phyloP scores from a whole-genome alignment of 1,284 basidiomycete species.

The Moniliella sp. region DNA sequence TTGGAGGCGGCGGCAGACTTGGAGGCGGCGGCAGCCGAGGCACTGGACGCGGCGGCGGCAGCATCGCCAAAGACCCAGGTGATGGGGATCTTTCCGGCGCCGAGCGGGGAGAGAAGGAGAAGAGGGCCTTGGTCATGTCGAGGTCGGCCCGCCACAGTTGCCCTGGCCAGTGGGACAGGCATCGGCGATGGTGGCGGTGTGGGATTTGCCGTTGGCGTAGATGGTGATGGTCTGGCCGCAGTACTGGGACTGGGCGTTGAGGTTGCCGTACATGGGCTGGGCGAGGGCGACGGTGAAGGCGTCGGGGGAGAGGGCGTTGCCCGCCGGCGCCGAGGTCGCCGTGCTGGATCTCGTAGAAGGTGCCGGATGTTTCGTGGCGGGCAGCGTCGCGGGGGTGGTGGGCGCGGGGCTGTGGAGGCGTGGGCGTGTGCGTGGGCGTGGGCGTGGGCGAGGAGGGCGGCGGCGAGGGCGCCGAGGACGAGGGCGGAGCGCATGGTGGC shows the following conservation, averaged over 20 bases:
- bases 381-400: neutral
- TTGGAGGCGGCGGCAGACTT: no score
- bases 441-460: neutral
- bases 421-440: neutral
- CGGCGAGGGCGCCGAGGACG: neutral
- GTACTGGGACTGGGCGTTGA: conserved; percentile 6
- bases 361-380: no score
- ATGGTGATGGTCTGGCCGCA: conserved; percentile 1
- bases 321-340: no score
- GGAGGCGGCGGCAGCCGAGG: no score
- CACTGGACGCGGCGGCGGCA: no score
- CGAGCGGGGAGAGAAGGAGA: conserved; percentile 2
- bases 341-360: no score
- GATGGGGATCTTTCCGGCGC: conserved; percentile 2
- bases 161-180: conserved; percentile 2
- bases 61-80: conserved; percentile 1
- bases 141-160: conserved; percentile 1
- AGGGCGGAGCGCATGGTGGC: conserved; percentile 1
- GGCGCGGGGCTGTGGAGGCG: neutral
- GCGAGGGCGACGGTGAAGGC: conserved; percentile 5
- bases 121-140: conserved; percentile 3
- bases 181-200: conserved; percentile 1
- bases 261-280: conserved; percentile 1
- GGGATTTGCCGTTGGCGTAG: conserved; percentile 1
- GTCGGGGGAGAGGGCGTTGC: no score